A percentile compares a stretch with the other conserved stretches of the same genome.
Conservation (phyloP, 2,329 filamentous ascomycete genomes). For the Diaporthe australafricana region DNA sequence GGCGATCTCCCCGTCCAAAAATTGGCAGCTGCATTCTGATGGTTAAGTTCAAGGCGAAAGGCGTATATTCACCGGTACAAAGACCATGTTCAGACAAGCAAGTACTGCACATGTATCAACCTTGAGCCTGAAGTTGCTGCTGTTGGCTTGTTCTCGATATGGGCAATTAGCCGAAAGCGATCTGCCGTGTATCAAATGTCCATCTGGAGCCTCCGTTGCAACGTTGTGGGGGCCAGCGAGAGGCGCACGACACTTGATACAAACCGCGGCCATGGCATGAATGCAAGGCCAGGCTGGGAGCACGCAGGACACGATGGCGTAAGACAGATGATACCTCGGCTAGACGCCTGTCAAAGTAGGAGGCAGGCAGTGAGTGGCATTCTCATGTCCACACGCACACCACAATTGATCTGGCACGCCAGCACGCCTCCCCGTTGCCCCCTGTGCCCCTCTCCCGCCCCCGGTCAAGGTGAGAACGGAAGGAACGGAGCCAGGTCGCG, state of each 20-base stretch:
- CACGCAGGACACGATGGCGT: background rate
- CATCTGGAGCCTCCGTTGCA: slow-evolving; percentile 18
- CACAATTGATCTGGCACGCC: background rate
- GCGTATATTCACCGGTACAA: background rate
- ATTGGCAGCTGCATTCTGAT: background rate
- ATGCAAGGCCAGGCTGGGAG: slow-evolving; percentile 13
- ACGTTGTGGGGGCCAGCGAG: slow-evolving; percentile 6
- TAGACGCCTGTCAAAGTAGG: background rate
- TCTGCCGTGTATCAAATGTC: slow-evolving; percentile 22
- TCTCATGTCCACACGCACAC: background rate
- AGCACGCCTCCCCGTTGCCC: background rate
- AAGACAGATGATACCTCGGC: slow-evolving; percentile 1
- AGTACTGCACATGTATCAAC: background rate
- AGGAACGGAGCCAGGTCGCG: slow-evolving; percentile 24
- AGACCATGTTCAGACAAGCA: background rate
- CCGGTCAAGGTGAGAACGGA: slow-evolving; percentile 27
- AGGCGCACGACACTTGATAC: slow-evolving; percentile 10
- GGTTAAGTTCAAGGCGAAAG: background rate
- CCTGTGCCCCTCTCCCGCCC: background rate
- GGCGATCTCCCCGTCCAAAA: background rate
- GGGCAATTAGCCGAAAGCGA: slow-evolving; percentile 26
- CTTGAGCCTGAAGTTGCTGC: background rate
- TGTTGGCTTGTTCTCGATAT: slow-evolving; percentile 8
- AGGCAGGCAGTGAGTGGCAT: background rate
- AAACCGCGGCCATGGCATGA: slow-evolving; percentile 13